Base-by-base conservation (phyloP, 768 basidiomycete species). In the Termitomyces sp. region DNA sequence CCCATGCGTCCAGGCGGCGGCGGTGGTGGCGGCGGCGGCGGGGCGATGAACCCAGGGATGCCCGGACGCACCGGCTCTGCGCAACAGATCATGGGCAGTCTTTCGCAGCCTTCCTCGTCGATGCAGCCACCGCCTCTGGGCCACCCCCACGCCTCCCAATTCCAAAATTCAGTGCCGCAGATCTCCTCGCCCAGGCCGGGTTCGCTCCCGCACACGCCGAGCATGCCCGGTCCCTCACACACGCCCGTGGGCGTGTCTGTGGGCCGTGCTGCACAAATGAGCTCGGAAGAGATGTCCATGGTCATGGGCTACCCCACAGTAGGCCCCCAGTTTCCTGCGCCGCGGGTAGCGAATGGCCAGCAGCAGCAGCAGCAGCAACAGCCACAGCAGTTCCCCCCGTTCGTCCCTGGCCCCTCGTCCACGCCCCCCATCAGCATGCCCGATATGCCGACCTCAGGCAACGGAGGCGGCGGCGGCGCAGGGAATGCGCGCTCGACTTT, bases 41-140 rank as follows among this genome's bases (percentile, higher is more conserved):
- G 35, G 4, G 35, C 4, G 5, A 34, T 34, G 34, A 34, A 12
- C 63, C 68, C 72, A 10, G 39, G 39, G 9, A 73, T 79, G 63
- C 76, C 74, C 59, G 65, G 70, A 11, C 77, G 84, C 44, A 64
- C 79, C 10, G 63, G 73, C 28, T 74, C 82, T 6, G 67, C 76
- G 9, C 73, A 34, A 34, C 34, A 72, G 62, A 70, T 82, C 41
- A 83, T 86, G 79, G 74, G 70, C 58, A 72, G 73, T 56, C 66
- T 80, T 12, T 57, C 69, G 14, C 76, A 75, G 54, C 72, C 75
- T 7, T 61, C 35, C 16, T 37, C 73, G 14, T 67, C 70, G 23
- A 64, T 68, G 57, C 56, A 69, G 19, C 68, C 70, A 61, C 61
- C 70, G 9, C 63, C 44, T 0, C 25, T 64, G 16, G 73, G 68